phyloP scores from a whole-genome alignment of 768 basidiomycete genomes.

The Suillus spraguei region DNA sequence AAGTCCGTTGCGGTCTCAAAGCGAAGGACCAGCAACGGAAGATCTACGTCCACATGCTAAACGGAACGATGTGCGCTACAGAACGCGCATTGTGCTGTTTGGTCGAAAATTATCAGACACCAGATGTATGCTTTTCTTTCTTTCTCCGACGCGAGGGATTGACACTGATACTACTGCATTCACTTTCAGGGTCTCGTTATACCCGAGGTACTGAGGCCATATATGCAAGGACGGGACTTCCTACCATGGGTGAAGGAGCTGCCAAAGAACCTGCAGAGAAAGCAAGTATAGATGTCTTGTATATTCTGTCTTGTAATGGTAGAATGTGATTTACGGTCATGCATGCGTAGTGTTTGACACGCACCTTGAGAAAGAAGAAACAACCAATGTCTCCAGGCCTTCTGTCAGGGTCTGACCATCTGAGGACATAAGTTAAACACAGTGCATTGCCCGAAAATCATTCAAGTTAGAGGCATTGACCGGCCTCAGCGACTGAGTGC shows the following conservation, averaged over 20 bases:
- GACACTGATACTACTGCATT: constrained; percentile 5
- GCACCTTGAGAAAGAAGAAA: too few relatives aligned
- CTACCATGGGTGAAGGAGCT: constrained; percentile 82
- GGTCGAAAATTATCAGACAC: constrained; percentile 98
- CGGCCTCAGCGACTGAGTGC: too few relatives aligned
- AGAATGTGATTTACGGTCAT: neutral
- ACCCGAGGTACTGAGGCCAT: constrained; percentile 88
- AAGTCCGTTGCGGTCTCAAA: constrained; percentile 93
- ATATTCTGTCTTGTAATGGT: constrained; percentile 1
- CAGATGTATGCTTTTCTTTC: constrained; percentile 62
- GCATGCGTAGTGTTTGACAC: neutral
- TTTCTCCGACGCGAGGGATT: constrained; percentile 6
- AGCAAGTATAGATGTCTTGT: constrained; percentile 47
- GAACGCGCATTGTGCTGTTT: constrained; percentile 96
- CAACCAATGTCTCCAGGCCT: neutral
- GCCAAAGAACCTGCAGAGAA: constrained; percentile 78
- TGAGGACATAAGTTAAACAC: too few relatives aligned
- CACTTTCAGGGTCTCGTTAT: constrained; percentile 79
- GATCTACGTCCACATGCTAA: constrained; percentile 98
- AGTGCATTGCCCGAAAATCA: neutral
- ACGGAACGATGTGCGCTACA: constrained; percentile 96
- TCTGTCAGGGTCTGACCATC: neutral
- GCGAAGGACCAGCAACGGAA: constrained; percentile 88
- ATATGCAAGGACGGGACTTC: constrained; percentile 96
- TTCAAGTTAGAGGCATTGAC: neutral